phyloP scores from a whole-genome alignment of 1,284 basidiomycete species.

The Thecaphora frezii region DNA sequence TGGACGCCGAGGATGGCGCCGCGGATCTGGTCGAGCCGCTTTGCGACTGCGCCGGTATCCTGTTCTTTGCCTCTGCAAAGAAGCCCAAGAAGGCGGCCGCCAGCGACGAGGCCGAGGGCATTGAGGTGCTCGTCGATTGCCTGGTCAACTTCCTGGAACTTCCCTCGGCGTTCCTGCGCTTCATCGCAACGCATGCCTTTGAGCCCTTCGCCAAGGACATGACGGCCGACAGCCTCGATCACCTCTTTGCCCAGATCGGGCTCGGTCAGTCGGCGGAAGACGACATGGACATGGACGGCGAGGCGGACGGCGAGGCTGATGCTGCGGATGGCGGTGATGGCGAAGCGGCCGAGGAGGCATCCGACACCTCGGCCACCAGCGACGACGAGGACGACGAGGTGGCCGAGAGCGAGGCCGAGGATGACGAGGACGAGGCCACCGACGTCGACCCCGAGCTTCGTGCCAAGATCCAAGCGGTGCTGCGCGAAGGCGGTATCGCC shows the following conservation, averaged over 20 bases:
- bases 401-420: slow-evolving; percentile 25
- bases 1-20: slow-evolving; percentile 63
- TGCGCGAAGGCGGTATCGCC: slow-evolving; percentile 73
- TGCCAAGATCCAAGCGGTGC: slow-evolving; percentile 74
- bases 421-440: slow-evolving; percentile 62
- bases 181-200: slow-evolving; percentile 80
- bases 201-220: slow-evolving; percentile 72
- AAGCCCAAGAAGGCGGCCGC: slow-evolving; percentile 54
- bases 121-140: slow-evolving; percentile 82
- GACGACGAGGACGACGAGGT: slow-evolving; percentile 23
- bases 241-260: slow-evolving; percentile 68
- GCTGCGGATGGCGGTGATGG: slow-evolving; percentile 1
- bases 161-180: slow-evolving; percentile 78
- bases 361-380: too few species aligned
- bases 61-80: slow-evolving; percentile 23
- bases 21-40: slow-evolving; percentile 47
- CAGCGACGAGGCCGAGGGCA: slow-evolving; percentile 65
- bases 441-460: slow-evolving; percentile 68
- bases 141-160: slow-evolving; percentile 86
- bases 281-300: slow-evolving; percentile 19
- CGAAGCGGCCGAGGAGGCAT: slow-evolving; percentile 61
- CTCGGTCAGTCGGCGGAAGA: slow-evolving; percentile 26
- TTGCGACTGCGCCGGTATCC: slow-evolving; percentile 49
- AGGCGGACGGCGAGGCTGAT: slow-evolving; percentile 12
- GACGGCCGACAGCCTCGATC: slow-evolving; percentile 74